Base-by-base conservation (phyloP, 306 rosid genomes). In the Dalbergia cochinchinensis region DNA sequence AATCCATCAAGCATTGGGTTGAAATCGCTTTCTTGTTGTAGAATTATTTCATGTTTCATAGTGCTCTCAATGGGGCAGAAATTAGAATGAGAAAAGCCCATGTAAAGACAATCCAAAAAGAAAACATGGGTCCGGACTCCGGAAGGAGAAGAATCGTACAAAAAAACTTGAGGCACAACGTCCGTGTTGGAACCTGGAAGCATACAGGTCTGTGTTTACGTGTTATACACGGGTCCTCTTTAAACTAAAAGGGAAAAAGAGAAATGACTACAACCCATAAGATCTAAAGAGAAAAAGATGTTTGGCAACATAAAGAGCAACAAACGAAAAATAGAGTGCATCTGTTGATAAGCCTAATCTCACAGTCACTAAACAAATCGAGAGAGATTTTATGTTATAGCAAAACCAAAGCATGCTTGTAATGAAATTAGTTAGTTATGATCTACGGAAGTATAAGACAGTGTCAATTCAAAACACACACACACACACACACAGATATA, bases 41-140 rank as follows among this genome's bases (percentile, higher is more conserved):
- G 44, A 39, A 69, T 18, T 37, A 76, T 78, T 57, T 70, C 57
- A 42, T 53, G 47, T 4, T 80, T 58, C 12, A 63, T 13, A 31
- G 70, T 71, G 65, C 33, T 77, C 70, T 12, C 57, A 71, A 64
- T 15, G 65, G 31, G 31, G 31, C 2, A 26, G 31, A 26, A 26
- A 26, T 26, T 26, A 26, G 31, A 44, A 44, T 44, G 50, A 44
- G 50, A 16, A 60, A 74, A 66, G 63, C 44, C 33, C 19, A 66
- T 42, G 59, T 65, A 58, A 73, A 65, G 76, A 57, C 58, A 73
- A 77, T 71, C 70, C 70, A 83, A 71, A 7, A 42, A 42, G 10
- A 42, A 42, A 42, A 42, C 3, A 42, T 7, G 9, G 10, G 9
- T 42, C 47, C 2, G 10, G 10, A 42, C 31, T 26, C 31, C 3